phyloP scores from a whole-genome alignment of 2,329 filamentous ascomycete species.

The Fusarium neocosmosporiellum region DNA sequence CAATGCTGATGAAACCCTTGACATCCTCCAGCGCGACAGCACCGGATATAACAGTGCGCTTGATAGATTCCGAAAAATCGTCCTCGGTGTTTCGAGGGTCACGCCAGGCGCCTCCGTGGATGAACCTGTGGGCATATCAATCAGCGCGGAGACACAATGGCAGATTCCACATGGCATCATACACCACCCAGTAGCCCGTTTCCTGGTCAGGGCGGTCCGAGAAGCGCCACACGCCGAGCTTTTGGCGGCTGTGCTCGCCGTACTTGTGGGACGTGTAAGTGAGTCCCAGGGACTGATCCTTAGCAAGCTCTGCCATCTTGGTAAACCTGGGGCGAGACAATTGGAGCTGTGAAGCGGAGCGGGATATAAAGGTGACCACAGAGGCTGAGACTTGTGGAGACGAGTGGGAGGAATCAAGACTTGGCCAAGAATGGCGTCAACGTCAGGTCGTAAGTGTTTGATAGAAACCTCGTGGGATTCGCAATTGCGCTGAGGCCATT shows the following conservation, averaged over 20 bases:
- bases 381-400: background rate
- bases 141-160: background rate
- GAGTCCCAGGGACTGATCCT: constrained; percentile 38
- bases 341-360: constrained; percentile 19
- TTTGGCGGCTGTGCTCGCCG: constrained; percentile 56
- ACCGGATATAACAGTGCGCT: constrained; percentile 51
- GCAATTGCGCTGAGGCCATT: background rate
- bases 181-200: constrained; percentile 53
- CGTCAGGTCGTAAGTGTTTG: constrained; percentile 14
- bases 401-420: constrained; percentile 1
- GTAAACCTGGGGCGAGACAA: constrained; percentile 10
- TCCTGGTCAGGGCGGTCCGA: constrained; percentile 25
- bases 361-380: constrained; percentile 4
- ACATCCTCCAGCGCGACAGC: constrained; percentile 51
- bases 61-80: constrained; percentile 59
- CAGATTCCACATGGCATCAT: constrained; percentile 22
- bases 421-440: constrained; percentile 19
- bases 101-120: constrained; percentile 74
- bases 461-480: background rate
- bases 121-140: constrained; percentile 54
- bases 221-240: constrained; percentile 58
- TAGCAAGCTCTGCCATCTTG: constrained; percentile 36
- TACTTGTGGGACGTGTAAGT: constrained; percentile 51
- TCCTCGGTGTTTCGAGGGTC: constrained; percentile 63
- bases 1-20: constrained; percentile 71